Evolutionary conservation across 2,329 filamentous ascomycete genomes (phyloP).

Genomic region (Cercospora sp.): DNA sequence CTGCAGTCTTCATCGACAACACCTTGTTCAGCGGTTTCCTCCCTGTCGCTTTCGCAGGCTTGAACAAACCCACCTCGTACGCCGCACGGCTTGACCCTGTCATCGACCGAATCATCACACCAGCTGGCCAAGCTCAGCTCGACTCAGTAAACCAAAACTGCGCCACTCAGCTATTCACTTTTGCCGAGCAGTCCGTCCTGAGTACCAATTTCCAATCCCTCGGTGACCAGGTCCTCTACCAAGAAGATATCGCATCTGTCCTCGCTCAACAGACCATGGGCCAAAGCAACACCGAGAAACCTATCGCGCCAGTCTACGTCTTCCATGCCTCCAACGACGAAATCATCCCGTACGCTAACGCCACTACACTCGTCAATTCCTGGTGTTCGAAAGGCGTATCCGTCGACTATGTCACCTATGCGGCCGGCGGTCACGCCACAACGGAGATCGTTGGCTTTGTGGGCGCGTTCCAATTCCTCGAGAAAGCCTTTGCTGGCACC

Average conservation of each 20-base stretch:
- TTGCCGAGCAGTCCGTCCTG: conserved; percentile 27
- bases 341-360: conserved; percentile 36
- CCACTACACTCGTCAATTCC: conserved; percentile 27
- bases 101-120: conserved; percentile 27
- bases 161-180: conserved; percentile 29
- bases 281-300: conserved; percentile 26
- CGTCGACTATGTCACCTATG: conserved; percentile 34
- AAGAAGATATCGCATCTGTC: conserved; percentile 27
- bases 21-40: conserved; percentile 35
- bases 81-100: conserved; percentile 27
- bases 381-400: conserved; percentile 36
- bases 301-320: conserved; percentile 34
- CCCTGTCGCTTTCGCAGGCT: conserved; percentile 30
- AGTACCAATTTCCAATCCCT: conserved; percentile 27
- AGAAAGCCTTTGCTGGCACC: conserved; percentile 32
- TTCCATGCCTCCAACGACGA: conserved; percentile 36
- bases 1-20: conserved; percentile 31
- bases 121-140: conserved; percentile 25
- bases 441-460: conserved; percentile 34
- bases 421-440: conserved; percentile 32
- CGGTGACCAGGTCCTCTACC: conserved; percentile 29
- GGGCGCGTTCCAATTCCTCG: conserved; percentile 30
- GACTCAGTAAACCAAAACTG: conserved; percentile 30
- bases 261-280: conserved; percentile 32
- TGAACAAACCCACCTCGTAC: conserved; percentile 31